Percentiles rank a stretch among this genome's conserved stretches.
phyloP scores from a whole-genome alignment of 2,329 filamentous ascomycete genomes.

The Dryadomyces quercivorus region DNA sequence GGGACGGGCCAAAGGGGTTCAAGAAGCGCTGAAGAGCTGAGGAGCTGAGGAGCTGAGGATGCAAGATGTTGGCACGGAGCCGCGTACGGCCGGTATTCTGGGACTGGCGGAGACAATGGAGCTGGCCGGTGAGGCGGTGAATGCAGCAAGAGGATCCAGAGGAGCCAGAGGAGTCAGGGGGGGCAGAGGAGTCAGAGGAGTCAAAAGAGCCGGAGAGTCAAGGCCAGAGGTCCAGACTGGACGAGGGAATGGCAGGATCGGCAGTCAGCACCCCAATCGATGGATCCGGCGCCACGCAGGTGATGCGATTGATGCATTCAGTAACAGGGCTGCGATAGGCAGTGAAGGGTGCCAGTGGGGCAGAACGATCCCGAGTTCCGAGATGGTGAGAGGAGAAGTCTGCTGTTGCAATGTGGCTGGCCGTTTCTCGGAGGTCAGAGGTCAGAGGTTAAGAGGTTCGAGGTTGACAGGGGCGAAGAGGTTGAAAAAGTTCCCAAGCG shows the following conservation, averaged over 20 bases:
- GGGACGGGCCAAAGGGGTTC: background rate
- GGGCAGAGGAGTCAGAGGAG: background rate
- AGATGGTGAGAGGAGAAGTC: no score
- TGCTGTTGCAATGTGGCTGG: no score
- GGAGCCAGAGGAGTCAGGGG: background rate
- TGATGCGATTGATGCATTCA: conserved; percentile 14
- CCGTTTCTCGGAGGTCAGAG: background rate
- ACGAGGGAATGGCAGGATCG: background rate
- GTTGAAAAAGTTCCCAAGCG: background rate
- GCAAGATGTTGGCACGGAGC: background rate
- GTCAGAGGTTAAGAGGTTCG: background rate
- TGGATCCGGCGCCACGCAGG: conserved; percentile 12
- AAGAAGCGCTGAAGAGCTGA: no score
- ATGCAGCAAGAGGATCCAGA: background rate
- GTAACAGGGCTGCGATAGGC: background rate
- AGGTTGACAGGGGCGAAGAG: background rate
- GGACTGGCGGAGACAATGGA: background rate
- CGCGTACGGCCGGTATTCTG: background rate
- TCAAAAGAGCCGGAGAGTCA: background rate
- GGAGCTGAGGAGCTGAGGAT: no score
- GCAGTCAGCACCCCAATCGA: conserved; percentile 15
- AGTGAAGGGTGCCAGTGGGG: background rate
- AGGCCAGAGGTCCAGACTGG: background rate
- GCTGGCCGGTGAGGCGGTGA: background rate
- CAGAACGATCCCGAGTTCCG: background rate